Conservation (phyloP, 257 asterid species). For the Jacaranda copaia region DNA sequence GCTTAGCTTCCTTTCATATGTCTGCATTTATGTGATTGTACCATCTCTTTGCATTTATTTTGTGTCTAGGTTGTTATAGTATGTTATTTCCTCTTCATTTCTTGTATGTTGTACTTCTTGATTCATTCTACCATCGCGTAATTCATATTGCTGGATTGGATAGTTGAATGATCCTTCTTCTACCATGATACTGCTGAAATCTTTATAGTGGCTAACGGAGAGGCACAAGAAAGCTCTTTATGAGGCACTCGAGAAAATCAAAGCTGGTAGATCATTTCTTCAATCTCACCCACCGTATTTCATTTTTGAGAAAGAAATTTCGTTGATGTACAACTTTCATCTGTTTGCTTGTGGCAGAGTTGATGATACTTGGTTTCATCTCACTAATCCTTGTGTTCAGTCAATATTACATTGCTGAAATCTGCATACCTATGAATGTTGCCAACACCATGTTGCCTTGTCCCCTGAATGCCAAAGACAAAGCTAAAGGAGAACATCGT, state of each 20-base stretch:
- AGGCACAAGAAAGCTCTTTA: conserved; percentile 83
- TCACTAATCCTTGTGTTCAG: conserved; percentile 81
- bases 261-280: conserved; percentile 65
- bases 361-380: conserved; percentile 97
- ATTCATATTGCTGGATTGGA: conserved; percentile 1
- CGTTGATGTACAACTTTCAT: conserved; percentile 23
- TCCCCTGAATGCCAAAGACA: conserved; percentile 21
- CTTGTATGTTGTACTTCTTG: conserved; percentile 22
- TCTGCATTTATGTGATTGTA: neutral
- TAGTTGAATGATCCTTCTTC: conserved; percentile 9
- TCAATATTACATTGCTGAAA: conserved; percentile 84
- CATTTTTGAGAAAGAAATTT: neutral
- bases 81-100: neutral
- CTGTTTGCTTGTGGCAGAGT: conserved; percentile 62
- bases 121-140: neutral
- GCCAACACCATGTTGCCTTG: conserved; percentile 89
- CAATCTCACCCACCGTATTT: neutral
- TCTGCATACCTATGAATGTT: conserved; percentile 75
- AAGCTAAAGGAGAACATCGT: conserved; percentile 35
- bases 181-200: conserved; percentile 22
- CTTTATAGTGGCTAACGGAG: conserved; percentile 73
- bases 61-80: neutral
- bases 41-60: neutral
- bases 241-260: conserved; percentile 94
- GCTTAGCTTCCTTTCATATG: neutral